Evolutionary conservation across 495 filamentous ascomycete species (phyloP), one percentile per base, ranked within the genome.

Genomic region (Darksidea phi): DNA sequence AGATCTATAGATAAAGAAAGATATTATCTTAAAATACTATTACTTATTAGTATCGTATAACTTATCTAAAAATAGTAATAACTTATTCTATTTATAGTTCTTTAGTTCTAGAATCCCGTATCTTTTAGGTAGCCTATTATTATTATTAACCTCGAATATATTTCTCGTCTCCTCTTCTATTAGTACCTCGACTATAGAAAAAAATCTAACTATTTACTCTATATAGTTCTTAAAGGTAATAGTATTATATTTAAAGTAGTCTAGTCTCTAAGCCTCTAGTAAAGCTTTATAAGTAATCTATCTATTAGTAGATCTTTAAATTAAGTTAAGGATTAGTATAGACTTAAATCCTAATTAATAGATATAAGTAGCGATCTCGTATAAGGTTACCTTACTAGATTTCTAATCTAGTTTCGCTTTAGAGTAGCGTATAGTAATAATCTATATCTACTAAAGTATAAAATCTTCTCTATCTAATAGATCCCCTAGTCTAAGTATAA

Each of bases 261-360:
- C 37, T 54, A 10, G 37, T 11, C 23, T 26, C 51, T 17, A 20
- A 18, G 37, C 51, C 37, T 54, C 23, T 18, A 54, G 37, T 11
- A 54, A 34, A 24, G 51, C 24, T 20, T 54, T 41, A 21, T 2
- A 20, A 41, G 51, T 20, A 43, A 54, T 41, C 36, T 54, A 5
- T 34, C 23, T 24, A 25, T 54, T 17, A 43, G 51, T n/a, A 13
- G 37, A 43, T 3, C 34, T 2, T 34, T 43, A 18, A 12, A 54
- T 18, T 23, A 42, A 24, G 51, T 41, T 10, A 23, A 12, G 37
- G 51, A 54, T 54, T 17, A 17, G 20, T 4, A 5, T 43, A 26
- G 51, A 42, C 51, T 54, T n/a, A 54, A 54, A 54, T 43, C 51
- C 51, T 43, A 54, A 26, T n/a, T 17, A 17, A 23, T 54, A 54